Evolutionary conservation across 768 basidiomycete genomes (phyloP).

Genomic region (Mycena epipterygia): DNA sequence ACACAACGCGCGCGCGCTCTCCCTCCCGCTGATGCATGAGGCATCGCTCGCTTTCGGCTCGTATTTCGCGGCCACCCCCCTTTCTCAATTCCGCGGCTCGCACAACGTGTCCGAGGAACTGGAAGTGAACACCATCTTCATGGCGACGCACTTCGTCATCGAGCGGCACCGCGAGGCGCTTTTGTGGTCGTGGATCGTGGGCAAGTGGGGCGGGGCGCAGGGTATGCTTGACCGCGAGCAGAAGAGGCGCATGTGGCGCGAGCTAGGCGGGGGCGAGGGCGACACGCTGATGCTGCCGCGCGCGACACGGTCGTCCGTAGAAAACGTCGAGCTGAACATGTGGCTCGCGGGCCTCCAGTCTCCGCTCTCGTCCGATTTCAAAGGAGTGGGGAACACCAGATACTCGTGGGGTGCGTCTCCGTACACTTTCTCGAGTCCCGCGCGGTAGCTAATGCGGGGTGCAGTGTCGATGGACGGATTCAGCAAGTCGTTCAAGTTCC

Average conservation of each 20-base stretch:
- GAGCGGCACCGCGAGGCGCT: constrained; percentile 54
- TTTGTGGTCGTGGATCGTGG: constrained; percentile 55
- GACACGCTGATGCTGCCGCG: background rate
- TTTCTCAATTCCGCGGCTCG: constrained; percentile 48
- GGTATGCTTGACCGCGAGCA: background rate
- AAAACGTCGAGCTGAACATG: constrained; percentile 32
- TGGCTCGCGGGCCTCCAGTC: constrained; percentile 26
- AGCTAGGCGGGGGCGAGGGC: constrained; percentile 43
- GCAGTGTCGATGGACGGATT: constrained; percentile 31
- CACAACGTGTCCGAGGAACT: constrained; percentile 43
- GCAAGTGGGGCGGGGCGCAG: constrained; percentile 38
- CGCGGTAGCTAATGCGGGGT: background rate
- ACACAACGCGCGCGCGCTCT: constrained; percentile 54
- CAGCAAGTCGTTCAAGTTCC: background rate
- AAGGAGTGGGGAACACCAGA: constrained; percentile 3
- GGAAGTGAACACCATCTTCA: constrained; percentile 50
- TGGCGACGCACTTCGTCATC: constrained; percentile 47
- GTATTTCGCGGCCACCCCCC: constrained; percentile 45
- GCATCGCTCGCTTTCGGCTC: constrained; percentile 45
- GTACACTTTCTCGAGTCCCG: background rate
- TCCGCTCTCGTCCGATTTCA: background rate
- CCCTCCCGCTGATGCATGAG: constrained; percentile 51
- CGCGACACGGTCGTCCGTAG: constrained; percentile 11
- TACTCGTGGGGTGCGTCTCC: constrained; percentile 25
- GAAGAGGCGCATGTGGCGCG: constrained; percentile 47